Evolutionary conservation across 2,329 filamentous ascomycete genomes (phyloP).

Genomic region (Colletotrichum tropicale): DNA sequence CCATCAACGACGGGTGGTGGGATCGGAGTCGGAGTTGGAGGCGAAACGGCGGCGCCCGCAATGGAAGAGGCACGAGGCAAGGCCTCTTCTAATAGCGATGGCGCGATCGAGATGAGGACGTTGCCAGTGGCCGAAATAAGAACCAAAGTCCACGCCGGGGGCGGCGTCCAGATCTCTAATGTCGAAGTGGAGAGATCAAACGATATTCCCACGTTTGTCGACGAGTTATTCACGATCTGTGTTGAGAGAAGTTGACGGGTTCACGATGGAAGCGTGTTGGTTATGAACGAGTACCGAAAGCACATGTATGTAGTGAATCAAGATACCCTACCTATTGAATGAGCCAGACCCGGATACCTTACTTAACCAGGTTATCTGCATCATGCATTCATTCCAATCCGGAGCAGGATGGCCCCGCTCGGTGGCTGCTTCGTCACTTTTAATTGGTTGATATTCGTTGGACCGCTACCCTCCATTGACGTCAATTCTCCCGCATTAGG

Average conservation of each 20-base stretch:
- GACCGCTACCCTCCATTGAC: not conserved
- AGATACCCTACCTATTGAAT: not conserved
- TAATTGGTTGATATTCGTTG: not conserved
- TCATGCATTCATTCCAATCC: not conserved
- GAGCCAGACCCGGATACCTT: not conserved
- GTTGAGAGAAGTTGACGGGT: constrained; percentile 7
- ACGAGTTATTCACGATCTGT: constrained; percentile 43
- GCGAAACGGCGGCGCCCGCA: not conserved
- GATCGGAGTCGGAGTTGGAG: constrained; percentile 14
- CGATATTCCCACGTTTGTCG: constrained; percentile 45
- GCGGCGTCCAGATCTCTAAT: constrained; percentile 30
- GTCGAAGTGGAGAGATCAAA: constrained; percentile 38
- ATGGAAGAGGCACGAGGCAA: constrained; percentile 1
- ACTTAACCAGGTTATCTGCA: not conserved
- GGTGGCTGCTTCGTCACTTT: not conserved
- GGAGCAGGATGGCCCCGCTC: not conserved
- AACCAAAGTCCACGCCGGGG: constrained; percentile 25
- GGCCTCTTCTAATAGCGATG: not conserved
- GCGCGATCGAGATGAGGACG: constrained; percentile 30
- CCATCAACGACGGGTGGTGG: constrained; percentile 16
- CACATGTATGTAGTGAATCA: not conserved
- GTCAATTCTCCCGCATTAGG: not conserved
- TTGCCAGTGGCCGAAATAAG: constrained; percentile 21
- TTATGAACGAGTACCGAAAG: not conserved
- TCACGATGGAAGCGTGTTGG: not conserved